Base-by-base conservation (phyloP, 768 basidiomycete species). In the Lentinula aciculospora region DNA sequence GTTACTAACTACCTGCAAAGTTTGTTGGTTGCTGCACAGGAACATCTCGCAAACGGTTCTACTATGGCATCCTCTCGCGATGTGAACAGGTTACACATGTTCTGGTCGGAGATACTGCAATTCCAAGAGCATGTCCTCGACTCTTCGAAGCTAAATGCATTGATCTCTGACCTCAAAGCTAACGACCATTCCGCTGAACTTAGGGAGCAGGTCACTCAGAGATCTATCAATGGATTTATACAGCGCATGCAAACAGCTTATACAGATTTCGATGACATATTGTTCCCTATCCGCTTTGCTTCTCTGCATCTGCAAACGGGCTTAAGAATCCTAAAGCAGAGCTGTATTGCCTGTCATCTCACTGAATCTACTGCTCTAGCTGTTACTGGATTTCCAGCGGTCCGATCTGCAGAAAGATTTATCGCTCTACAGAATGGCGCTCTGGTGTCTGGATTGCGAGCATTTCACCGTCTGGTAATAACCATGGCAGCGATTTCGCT, bases 41-140 rank as follows among this genome's bases (percentile, higher is more conserved):
- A 63, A n/a, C 64, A 71, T 27, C 64, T 75, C 44, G 34, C 60
- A 27, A 48, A 56, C 57, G 17, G 69, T 37, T 61, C 74, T 8
- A 56, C 63, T 15, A 50, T 74, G 54, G 72, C 76, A 9, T 53
- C 62, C 31, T 70, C 79, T 51, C 64, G 72, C 27, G 75, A 82
- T 60, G 63, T 82, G 36, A 61, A 74, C n/a, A 78, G 73, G 5
- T 68, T 91, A 10, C 80, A 81, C 42, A 72, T 77, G 56, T 90
- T 84, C 67, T 92, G 89, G 89, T 74, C 80, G 3, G 89, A 92
- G 65, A 84, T 96, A 10, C 72, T 76, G 1, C 85, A 92, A 57
- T 96, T 98, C 75, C 73, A 84, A 49, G 68, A 64, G 10, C 88
- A 88, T 57, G 71, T 87, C 60, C 63, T 85, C 25, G 66, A 74